Base-by-base conservation (phyloP, 805 yeast genomes). In the Suhomyces prunicola region DNA sequence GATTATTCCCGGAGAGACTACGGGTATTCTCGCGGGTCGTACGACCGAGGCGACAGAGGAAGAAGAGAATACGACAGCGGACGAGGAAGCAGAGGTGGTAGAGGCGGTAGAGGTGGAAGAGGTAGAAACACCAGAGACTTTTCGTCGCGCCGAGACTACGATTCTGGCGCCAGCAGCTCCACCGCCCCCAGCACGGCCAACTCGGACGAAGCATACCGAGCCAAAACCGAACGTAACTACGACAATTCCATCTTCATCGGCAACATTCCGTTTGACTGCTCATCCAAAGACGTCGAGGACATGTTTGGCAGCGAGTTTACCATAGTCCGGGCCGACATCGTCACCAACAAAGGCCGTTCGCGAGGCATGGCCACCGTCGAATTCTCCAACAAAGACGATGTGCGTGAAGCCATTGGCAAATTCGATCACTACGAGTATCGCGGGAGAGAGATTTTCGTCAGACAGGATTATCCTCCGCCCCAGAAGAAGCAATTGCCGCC, bases 311-410 rank as follows among this genome's bases (percentile, higher is more conserved):
- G 69, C 26, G 65, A 65, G 23, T 72, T 69, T 58, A 53, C 77
- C 27, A 87, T 91, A 50, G 78, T 85, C 19, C 81, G 89, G 57
- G 96, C 97, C 3, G 97, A 91, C 67, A 86, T 92, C 50, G 86
- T 90, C 45, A 84, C 86, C 2, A 79, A 82, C 55, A 82, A 86
- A 60, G 96, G 96, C 52, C 87, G 87, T 63, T 86, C 90, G 64
- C 79, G 93, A 71, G 96, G 96, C 57, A 87, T 87, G 93, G 93
- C 92, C 41, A 89, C 96, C 23, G 97, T 91, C 42, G 97, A 91
- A 69, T 92, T 86, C 63, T 74, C 83, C 10, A 74, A 75, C 53
- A 77, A 77, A 54, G 85, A 80, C 15, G 87, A 84, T 52, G 97
- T 90, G 5, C 78, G 76, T 46, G 77, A 73, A 23, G 97, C 97